Conservation (phyloP, 768 basidiomycete species). For the Hygrophorus pudorinus region DNA sequence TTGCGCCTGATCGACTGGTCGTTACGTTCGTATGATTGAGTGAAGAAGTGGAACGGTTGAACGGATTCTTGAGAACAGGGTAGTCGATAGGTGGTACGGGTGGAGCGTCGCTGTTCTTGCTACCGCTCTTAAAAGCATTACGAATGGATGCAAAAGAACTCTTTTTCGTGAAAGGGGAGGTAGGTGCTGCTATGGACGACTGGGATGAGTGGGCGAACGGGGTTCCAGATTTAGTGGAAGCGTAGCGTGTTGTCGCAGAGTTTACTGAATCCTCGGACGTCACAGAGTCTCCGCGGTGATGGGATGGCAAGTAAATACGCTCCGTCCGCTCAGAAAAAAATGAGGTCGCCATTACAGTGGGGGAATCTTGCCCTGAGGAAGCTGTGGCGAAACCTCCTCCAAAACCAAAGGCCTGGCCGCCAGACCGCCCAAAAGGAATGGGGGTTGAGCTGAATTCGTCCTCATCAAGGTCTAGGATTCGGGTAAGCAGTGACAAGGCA, state of each 20-base stretch:
- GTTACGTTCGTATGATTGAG: constrained; percentile 42
- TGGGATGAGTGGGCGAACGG: constrained; percentile 66
- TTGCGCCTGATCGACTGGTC: constrained; percentile 20
- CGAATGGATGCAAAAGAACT: constrained; percentile 79
- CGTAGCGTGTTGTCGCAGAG: constrained; percentile 45
- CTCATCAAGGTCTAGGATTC: constrained; percentile 62
- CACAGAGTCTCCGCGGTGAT: constrained; percentile 68
- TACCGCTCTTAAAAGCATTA: constrained; percentile 68
- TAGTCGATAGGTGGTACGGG: constrained; percentile 68
- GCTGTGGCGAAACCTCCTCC: constrained; percentile 24
- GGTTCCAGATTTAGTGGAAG: constrained; percentile 34
- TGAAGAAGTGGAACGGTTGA: constrained; percentile 74
- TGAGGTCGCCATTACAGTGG: constrained; percentile 46
- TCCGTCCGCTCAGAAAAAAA: constrained; percentile 35
- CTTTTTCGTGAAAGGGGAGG: constrained; percentile 63
- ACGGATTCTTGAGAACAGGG: constrained; percentile 70
- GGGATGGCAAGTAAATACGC: constrained; percentile 52
- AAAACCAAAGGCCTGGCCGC: constrained; percentile 32
- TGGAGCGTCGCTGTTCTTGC: constrained; percentile 53
- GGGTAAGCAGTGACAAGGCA: constrained; percentile 3
- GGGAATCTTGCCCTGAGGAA: constrained; percentile 54
- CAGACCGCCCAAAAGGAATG: constrained; percentile 61
- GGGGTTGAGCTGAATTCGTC: constrained; percentile 54
- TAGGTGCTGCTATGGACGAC: constrained; percentile 53
- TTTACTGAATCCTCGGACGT: constrained; percentile 68